Percentiles rank a stretch among this genome's conserved stretches.
Conservation (phyloP, 2,329 filamentous ascomycete genomes). For the Colletotrichum tropicale region DNA sequence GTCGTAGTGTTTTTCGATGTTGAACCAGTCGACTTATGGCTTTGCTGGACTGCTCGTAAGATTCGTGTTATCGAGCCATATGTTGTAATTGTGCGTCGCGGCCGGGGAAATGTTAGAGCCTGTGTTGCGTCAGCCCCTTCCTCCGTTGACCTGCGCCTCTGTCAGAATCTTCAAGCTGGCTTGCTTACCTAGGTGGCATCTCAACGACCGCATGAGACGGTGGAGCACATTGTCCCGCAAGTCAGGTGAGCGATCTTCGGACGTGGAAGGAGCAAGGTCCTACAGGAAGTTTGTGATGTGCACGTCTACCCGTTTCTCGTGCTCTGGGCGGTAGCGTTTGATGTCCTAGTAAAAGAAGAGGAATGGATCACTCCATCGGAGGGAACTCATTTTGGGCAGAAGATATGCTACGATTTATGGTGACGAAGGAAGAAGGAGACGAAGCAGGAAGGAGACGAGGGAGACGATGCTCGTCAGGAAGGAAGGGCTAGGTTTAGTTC, state of each 20-base stretch:
- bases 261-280: neutral
- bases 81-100: neutral
- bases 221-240: neutral
- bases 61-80: neutral
- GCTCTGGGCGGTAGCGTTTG: neutral
- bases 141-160: fast-evolving
- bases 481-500: neutral
- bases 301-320: neutral
- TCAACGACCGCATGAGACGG: neutral
- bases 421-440: too few relatives aligned
- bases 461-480: neutral
- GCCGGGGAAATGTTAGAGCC: neutral
- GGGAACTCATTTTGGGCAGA: fast-evolving
- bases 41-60: neutral
- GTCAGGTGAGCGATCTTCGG: neutral
- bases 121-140: neutral
- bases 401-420: fast-evolving
- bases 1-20: neutral
- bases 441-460: too few relatives aligned
- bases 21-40: neutral
- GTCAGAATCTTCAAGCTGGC: neutral
- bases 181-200: neutral
- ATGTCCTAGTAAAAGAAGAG: neutral
- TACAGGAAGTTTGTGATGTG: neutral
- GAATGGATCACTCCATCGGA: neutral